Conservation (phyloP, 768 basidiomycete genomes). For the Pleurotus eryngii region DNA sequence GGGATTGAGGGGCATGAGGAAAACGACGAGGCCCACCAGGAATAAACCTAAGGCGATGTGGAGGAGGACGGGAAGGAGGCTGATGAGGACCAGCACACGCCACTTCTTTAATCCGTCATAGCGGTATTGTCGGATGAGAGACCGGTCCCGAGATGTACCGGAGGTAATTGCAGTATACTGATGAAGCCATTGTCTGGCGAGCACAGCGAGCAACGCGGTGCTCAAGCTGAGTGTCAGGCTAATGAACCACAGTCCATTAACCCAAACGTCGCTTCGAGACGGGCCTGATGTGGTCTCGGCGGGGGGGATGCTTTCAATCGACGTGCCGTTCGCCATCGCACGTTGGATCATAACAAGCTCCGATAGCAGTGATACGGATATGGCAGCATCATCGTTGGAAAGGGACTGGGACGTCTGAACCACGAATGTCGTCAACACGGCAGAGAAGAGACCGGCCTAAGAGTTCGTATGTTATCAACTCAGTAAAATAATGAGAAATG, state of each 20-base stretch:
- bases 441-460: constrained; percentile 37
- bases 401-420: constrained; percentile 20
- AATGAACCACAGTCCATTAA: constrained; percentile 46
- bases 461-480: neutral
- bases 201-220: constrained; percentile 41
- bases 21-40: constrained; percentile 44
- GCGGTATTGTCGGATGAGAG: constrained; percentile 33
- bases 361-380: neutral
- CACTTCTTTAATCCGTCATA: constrained; percentile 34
- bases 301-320: neutral
- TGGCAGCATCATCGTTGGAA: constrained; percentile 2
- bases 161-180: constrained; percentile 29
- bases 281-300: neutral
- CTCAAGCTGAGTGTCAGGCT: constrained; percentile 39
- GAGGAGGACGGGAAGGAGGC: constrained; percentile 41
- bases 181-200: constrained; percentile 45
- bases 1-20: constrained; percentile 35
- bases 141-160: constrained; percentile 34
- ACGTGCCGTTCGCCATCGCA: neutral
- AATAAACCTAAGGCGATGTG: constrained; percentile 49
- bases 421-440: constrained; percentile 36
- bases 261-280: constrained; percentile 19
- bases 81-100: constrained; percentile 35
- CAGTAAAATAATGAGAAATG: neutral
- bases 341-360: too few species aligned